phyloP scores from a whole-genome alignment of 2,329 filamentous ascomycete genomes.

The Xylariaceae sp. region DNA sequence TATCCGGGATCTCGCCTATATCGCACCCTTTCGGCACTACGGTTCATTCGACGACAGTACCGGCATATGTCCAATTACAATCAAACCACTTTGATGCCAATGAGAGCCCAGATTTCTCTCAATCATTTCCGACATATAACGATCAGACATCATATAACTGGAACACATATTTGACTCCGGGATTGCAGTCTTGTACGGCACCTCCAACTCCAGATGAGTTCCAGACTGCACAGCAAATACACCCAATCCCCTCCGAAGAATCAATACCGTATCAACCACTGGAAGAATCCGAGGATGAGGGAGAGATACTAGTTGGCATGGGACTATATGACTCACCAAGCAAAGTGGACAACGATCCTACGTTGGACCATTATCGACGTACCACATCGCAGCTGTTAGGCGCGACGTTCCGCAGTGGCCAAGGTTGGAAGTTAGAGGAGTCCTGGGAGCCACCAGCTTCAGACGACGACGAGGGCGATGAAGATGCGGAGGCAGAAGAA shows the following conservation, averaged over 20 bases:
- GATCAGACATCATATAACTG: slow-evolving; percentile 34
- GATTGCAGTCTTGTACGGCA: slow-evolving; percentile 43
- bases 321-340: slow-evolving; percentile 74
- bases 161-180: slow-evolving; percentile 43
- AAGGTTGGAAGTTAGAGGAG: slow-evolving; percentile 77
- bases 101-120: slow-evolving; percentile 25
- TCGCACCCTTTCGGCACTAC: slow-evolving; percentile 41
- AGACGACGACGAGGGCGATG: slow-evolving; percentile 55
- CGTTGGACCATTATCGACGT: slow-evolving; percentile 51
- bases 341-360: slow-evolving; percentile 45
- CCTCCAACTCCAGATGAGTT: slow-evolving; percentile 60
- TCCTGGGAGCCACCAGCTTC: slow-evolving; percentile 66
- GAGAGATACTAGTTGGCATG: slow-evolving; percentile 76
- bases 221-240: slow-evolving; percentile 46
- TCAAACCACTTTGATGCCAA: slow-evolving; percentile 26
- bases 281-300: slow-evolving; percentile 51
- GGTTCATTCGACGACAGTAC: slow-evolving; percentile 30
- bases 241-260: slow-evolving; percentile 47
- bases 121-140: slow-evolving; percentile 31
- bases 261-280: slow-evolving; percentile 46
- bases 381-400: slow-evolving; percentile 54
- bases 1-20: slow-evolving; percentile 51
- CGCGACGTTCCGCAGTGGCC: slow-evolving; percentile 53
- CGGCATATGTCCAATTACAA: slow-evolving; percentile 36
- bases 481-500: slow-evolving; percentile 39